Percentiles rank a stretch among this genome's conserved stretches.
phyloP scores from a whole-genome alignment of 2,329 filamentous ascomycete species.

The Tolypocladium endophyticum region DNA sequence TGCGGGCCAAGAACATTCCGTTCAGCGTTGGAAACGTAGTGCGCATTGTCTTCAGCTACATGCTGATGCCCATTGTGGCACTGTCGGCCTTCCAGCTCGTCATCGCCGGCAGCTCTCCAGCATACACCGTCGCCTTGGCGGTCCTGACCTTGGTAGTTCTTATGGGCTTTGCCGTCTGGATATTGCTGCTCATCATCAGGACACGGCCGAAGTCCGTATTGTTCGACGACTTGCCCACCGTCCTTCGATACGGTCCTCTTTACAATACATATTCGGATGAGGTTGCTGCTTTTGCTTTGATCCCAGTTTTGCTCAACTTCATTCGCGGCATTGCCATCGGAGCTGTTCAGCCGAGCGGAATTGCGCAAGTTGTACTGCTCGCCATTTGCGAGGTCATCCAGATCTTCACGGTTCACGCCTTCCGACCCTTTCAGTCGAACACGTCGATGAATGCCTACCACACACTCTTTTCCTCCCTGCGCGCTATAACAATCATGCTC shows the following conservation, averaged over 20 bases:
- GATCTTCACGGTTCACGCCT: conserved; percentile 76
- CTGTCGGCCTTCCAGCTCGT: conserved; percentile 89
- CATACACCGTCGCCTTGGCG: conserved; percentile 63
- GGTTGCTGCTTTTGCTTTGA: conserved; percentile 78
- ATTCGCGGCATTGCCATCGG: conserved; percentile 84
- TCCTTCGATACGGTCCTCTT: conserved; percentile 81
- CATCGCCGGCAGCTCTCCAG: conserved; percentile 55
- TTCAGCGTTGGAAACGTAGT: conserved; percentile 73
- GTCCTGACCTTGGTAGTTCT: conserved; percentile 64
- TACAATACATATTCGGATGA: conserved; percentile 98
- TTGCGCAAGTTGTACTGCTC: conserved; percentile 83
- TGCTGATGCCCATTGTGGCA: conserved; percentile 76
- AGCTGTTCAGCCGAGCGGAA: conserved; percentile 83
- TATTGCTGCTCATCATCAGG: conserved; percentile 68
- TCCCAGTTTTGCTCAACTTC: conserved; percentile 76
- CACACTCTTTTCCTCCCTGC: conserved; percentile 67
- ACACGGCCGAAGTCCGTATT: conserved; percentile 77
- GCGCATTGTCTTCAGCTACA: conserved; percentile 85
- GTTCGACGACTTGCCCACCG: conserved; percentile 85
- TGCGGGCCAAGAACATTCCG: conserved; percentile 83
- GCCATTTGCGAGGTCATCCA: conserved; percentile 91
- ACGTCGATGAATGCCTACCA: conserved; percentile 98
- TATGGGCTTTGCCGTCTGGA: conserved; percentile 64
- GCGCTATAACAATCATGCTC: conserved; percentile 64
- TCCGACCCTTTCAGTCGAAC: conserved; percentile 78